Evolutionary conservation across 192 early-diverging fungal genomes (phyloP).

Genomic region (Coemansia asiatica): DNA sequence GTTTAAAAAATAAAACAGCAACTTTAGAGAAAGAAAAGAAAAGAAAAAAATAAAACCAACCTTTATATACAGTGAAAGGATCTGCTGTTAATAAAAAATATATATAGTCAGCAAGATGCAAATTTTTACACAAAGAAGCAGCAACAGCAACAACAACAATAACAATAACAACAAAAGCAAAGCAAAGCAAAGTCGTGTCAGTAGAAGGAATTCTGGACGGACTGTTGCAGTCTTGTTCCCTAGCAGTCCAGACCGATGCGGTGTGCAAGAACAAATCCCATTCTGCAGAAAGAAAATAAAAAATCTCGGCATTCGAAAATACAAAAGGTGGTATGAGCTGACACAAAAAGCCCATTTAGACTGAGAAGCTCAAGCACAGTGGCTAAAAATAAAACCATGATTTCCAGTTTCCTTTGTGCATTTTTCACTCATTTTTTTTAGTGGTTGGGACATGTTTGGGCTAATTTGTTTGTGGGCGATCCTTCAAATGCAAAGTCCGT

Average conservation of each 20-base stretch:
- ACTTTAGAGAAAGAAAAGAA: background rate
- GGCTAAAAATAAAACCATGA: slow-evolving; percentile 13
- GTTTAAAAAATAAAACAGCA: background rate
- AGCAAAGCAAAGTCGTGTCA: no score
- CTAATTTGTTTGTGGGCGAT: background rate
- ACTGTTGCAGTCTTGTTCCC: background rate
- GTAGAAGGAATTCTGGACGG: background rate
- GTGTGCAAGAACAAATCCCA: background rate
- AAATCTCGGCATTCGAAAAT: slow-evolving; percentile 1
- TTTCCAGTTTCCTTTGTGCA: slow-evolving; percentile 10
- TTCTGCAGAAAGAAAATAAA: slow-evolving; percentile 7
- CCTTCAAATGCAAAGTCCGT: background rate
- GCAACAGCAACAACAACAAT: no score
- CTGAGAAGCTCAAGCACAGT: background rate
- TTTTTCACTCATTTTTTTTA: background rate
- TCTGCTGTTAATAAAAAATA: background rate
- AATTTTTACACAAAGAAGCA: background rate
- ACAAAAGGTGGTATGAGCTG: slow-evolving; percentile 9
- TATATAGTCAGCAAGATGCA: background rate
- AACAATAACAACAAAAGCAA: background rate
- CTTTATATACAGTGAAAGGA: background rate
- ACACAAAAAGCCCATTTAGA: background rate
- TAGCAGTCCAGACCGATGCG: background rate
- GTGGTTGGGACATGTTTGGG: background rate
- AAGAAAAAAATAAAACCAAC: background rate